A percentile compares a stretch with the other conserved stretches of the same genome.
Conservation (phyloP, 2,329 filamentous ascomycete species). For the Epichloe amarillans region DNA sequence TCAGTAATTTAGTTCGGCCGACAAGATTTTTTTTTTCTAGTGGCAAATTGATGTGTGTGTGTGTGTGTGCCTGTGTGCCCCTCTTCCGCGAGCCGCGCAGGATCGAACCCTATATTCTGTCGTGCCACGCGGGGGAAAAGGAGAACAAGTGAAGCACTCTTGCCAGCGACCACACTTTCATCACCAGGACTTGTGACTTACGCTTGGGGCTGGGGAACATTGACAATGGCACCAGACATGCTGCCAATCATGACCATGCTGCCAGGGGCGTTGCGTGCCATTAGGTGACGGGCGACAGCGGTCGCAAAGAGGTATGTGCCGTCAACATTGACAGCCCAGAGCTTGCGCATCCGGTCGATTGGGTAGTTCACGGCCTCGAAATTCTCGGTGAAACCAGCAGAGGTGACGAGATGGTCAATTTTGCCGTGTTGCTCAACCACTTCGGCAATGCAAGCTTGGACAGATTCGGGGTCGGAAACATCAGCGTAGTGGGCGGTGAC, state of each 20-base stretch:
- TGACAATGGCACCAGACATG: slow-evolving; percentile 91
- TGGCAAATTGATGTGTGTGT: no score
- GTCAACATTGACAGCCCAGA: slow-evolving; percentile 88
- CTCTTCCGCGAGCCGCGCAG: no score
- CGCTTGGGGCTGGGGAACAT: slow-evolving; percentile 81
- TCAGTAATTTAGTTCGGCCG: not conserved
- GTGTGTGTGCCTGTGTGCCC: no score
- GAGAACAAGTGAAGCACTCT: no score
- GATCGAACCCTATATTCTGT: no score
- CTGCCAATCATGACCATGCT: slow-evolving; percentile 91
- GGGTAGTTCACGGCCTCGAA: slow-evolving; percentile 86
- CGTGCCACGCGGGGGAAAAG: no score
- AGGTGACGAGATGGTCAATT: slow-evolving; percentile 86
- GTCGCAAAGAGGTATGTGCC: slow-evolving; percentile 85
- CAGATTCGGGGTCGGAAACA: slow-evolving; percentile 67
- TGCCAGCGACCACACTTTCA: no score
- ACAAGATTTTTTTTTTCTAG: no score
- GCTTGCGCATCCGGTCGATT: slow-evolving; percentile 78
- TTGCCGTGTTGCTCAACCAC: slow-evolving; percentile 49
- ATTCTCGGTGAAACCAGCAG: slow-evolving; percentile 95
- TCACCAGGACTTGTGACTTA: slow-evolving; percentile 19
- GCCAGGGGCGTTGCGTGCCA: slow-evolving; percentile 64
- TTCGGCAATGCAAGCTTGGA: slow-evolving; percentile 58
- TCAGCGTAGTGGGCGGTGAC: slow-evolving; percentile 87
- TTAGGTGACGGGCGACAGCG: slow-evolving; percentile 74